Evolutionary conservation across 495 filamentous ascomycete genomes (phyloP).

Genomic region (Trichoderma asperelloides): DNA sequence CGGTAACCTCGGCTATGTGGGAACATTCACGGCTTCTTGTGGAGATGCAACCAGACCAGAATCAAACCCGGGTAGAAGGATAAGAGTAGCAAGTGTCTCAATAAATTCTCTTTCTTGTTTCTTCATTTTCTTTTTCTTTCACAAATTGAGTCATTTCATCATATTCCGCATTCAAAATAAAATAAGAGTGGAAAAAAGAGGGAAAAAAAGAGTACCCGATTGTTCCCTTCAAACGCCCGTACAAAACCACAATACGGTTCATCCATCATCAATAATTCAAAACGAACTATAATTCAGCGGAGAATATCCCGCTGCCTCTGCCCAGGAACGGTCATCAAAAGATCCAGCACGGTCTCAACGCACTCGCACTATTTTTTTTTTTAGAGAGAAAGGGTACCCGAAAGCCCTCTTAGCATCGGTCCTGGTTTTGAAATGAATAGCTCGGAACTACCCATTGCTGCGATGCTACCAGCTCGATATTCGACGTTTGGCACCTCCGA

Average conservation of each 20-base stretch:
- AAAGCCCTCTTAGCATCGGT: not conserved
- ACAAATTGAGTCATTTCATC: not conserved
- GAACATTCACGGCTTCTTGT: not conserved
- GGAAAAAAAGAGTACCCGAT: not conserved
- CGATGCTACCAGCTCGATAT: not conserved
- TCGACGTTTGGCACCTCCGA: not conserved
- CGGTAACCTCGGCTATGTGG: conserved; percentile 4
- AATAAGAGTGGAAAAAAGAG: not conserved
- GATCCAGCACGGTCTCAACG: not conserved
- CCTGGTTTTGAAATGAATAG: not conserved
- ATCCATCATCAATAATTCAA: not conserved
- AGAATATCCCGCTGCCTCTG: not conserved
- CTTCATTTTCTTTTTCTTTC: not conserved
- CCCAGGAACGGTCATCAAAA: not conserved
- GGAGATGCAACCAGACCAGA: not conserved
- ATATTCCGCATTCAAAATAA: not conserved
- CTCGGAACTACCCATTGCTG: not conserved
- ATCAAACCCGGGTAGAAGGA: not conserved
- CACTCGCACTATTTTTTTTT: not conserved
- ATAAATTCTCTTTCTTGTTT: not conserved
- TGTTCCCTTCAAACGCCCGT: conserved; percentile 1
- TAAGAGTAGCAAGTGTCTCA: not conserved
- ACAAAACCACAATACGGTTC: not conserved
- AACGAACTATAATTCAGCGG: not conserved
- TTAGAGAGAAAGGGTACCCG: not conserved